Base-by-base conservation (phyloP, 1,284 basidiomycete genomes). In the Papiliotrema flavescens region DNA sequence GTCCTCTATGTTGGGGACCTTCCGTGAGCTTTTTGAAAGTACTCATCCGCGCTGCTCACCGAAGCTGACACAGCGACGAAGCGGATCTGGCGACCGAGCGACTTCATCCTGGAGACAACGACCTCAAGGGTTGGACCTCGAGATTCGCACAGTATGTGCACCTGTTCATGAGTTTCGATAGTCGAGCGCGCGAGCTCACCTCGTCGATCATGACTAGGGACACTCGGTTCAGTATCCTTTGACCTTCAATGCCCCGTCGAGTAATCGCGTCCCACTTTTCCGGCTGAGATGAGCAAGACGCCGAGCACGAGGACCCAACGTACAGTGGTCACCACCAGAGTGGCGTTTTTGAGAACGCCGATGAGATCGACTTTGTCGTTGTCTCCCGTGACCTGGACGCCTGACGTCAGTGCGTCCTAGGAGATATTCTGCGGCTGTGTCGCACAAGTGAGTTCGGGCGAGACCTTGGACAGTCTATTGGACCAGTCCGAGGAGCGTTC, bases 221-320 rank as follows among this genome's bases (percentile, higher is more conserved):
- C 2, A 72, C 58, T 5, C 70, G 61, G 9, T 57, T 43, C 13
- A 67, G 44, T 1, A 65, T 37, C 73, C 51, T 60, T 85, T 87
- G 88, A 89, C 66, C 61, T 4, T 60, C 54, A 3, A 41, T 42
- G 0, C 53, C 28, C 0, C 86, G 86, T 28, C 92, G 81, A 2
- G 92, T 95, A 47, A 96, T 76, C 41, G 89, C 88, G 63, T 96
- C 93, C 88, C 90, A 93, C 75, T 97, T 97, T 75, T 97, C 95
- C 0, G 90, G 90, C 85, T 94, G 59, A 37, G 42, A 22, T 19
- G 13, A 39, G 24, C 43, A 7, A 9, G 43, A 32, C 55, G 28
- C 60, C 51, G n/a, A n/a, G n/a, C n/a, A n/a, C n/a, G n/a, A n/a
- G n/a, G n/a, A n/a, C n/a, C n/a, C 9, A 37, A 17, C 76, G 73